Evolutionary conservation across 2,329 filamentous ascomycete species (phyloP), one percentile per base, ranked within the genome.

Genomic region (Hymenoscyphus scutula): DNA sequence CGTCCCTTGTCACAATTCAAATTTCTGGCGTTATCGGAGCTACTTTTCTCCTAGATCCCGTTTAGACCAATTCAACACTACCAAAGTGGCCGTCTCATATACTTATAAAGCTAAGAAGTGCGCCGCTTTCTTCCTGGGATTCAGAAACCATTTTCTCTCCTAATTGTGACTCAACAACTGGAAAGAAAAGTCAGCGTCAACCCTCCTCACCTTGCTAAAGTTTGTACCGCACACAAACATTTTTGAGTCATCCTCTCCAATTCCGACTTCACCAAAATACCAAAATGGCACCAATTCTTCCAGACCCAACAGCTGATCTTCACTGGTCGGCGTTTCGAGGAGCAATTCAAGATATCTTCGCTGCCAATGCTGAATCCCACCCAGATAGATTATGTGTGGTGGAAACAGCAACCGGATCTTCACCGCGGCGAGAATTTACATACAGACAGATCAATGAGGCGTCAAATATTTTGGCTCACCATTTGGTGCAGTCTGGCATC

Each of bases 381-480:
- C 88, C 88, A 4, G 83, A 89, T 51, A 80, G 85, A 70, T 76
- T 83, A 61, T 91, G 88, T 70, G 86, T 91, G 3, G 80, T 89
- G 1, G 88, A 90, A 71, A 91, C 88, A 4, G 78, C 79, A 5
- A 82, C 80, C 6, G 77, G 60, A 27, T 65, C 66, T 6, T 79
- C 81, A 2, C 81, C 87, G 7, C 80, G 87, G 73, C 82, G 90
- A 66, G 78, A 77, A 56, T 97, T 95, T 76, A 94, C 87, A 27
- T 98, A 97, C 76, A 81, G 81, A 67, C 91, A 96, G 72, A 97
- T 98, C 73, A 84, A 92, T 73, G 89, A 97, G 78, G 88, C 89
- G 0, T 89, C 91, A 32, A 96, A 96, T 74, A 81, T 86, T 19
- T 76, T 97, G 6, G 90, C 92, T 25, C 87, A 96, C 76, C 85